phyloP scores from a whole-genome alignment of 345 rosid genomes.

The Ceriops tagal region DNA sequence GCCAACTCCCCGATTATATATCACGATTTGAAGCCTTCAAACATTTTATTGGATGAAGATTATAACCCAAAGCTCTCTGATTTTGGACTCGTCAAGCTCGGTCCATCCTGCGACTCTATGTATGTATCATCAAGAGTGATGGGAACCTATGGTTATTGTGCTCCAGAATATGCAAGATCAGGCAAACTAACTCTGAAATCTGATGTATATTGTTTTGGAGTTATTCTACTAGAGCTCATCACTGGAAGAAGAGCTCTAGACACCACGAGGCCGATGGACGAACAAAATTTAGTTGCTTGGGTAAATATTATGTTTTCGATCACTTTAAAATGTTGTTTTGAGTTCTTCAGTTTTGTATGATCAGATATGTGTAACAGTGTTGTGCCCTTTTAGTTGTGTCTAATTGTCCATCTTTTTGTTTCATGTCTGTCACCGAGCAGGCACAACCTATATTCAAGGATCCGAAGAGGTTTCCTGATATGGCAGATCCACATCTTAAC shows the following conservation, averaged over 20 bases:
- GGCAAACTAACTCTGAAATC: constrained; percentile 53
- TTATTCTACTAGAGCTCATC: constrained; percentile 66
- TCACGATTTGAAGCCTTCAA: constrained; percentile 62
- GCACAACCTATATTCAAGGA: constrained; percentile 69
- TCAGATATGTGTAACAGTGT: neutral
- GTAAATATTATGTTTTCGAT: constrained; percentile 27
- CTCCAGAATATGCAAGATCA: constrained; percentile 67
- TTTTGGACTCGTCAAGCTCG: constrained; percentile 56
- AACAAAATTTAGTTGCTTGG: constrained; percentile 80
- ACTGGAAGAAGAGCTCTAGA: constrained; percentile 69
- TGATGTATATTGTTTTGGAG: constrained; percentile 81
- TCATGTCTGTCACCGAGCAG: constrained; percentile 27
- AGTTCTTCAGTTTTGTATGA: neutral
- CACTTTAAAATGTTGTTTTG: neutral
- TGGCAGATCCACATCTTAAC: constrained; percentile 69
- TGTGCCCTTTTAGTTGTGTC: too few relatives aligned
- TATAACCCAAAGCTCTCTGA: constrained; percentile 54
- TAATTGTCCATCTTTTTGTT: neutral
- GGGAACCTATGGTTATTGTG: constrained; percentile 78
- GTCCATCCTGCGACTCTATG: constrained; percentile 40
- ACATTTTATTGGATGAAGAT: constrained; percentile 52
- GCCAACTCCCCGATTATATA: constrained; percentile 52
- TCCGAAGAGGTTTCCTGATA: constrained; percentile 59
- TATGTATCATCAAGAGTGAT: constrained; percentile 42
- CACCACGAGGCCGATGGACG: constrained; percentile 55